Conservation (phyloP, 805 yeast genomes). For the Limtongia smithiae region DNA sequence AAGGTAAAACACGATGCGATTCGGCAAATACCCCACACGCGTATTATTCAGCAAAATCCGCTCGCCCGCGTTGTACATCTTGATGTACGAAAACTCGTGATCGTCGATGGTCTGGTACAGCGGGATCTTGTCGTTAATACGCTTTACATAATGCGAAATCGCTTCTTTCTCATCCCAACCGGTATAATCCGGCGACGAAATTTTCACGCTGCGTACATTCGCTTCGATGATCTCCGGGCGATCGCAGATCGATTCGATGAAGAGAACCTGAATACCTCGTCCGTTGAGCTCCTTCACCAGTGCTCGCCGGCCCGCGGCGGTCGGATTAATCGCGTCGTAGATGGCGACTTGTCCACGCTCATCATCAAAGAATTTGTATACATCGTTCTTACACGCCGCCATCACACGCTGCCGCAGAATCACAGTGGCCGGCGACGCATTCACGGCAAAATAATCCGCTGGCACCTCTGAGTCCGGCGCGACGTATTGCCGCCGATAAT, state of each 20-base stretch:
- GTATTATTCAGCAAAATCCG: conserved; percentile 73
- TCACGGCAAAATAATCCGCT: conserved; percentile 64
- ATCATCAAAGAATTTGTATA: conserved; percentile 62
- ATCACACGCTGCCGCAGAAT: conserved; percentile 57
- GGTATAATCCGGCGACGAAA: conserved; percentile 64
- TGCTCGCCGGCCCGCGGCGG: conserved; percentile 60
- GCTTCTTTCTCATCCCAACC: conserved; percentile 76
- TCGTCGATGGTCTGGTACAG: conserved; percentile 65
- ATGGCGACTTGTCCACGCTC: conserved; percentile 92
- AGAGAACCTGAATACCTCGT: conserved; percentile 69
- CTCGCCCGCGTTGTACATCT: conserved; percentile 88
- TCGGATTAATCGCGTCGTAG: conserved; percentile 91
- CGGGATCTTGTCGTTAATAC: conserved; percentile 65
- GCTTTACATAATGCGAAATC: conserved; percentile 66
- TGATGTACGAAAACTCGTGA: conserved; percentile 64
- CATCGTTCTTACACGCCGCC: conserved; percentile 63
- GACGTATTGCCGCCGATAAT: conserved; percentile 63
- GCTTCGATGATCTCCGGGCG: conserved; percentile 63
- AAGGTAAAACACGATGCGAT: conserved; percentile 85
- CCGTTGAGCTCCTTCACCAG: conserved; percentile 53
- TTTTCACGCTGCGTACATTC: conserved; percentile 79
- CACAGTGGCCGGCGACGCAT: conserved; percentile 46
- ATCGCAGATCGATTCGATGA: conserved; percentile 83
- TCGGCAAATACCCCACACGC: conserved; percentile 81
- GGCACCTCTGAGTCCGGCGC: conserved; percentile 51